Evolutionary conservation across 805 yeast genomes (phyloP).

Genomic region (Metschnikowia anglica): DNA sequence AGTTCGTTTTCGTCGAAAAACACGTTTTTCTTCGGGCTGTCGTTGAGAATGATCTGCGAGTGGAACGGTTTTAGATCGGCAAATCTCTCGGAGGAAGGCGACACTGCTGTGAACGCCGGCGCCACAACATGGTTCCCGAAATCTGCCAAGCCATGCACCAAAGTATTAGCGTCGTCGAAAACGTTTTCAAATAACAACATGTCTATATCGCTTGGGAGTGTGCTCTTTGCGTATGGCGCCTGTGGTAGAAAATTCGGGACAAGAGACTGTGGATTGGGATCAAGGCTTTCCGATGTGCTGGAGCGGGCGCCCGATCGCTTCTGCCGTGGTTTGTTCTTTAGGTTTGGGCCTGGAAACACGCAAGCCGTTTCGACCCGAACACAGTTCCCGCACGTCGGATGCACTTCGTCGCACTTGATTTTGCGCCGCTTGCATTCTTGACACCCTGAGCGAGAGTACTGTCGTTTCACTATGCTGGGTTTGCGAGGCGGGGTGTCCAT

Average conservation of each 20-base stretch:
- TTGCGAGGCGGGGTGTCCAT: slow-evolving; percentile 8
- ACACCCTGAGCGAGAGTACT: slow-evolving; percentile 23
- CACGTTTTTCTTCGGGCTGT: slow-evolving; percentile 14
- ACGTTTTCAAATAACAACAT: slow-evolving; percentile 20
- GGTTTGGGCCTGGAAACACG: slow-evolving; percentile 16
- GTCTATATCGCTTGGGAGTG: slow-evolving; percentile 11
- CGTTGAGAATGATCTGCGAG: slow-evolving; percentile 20
- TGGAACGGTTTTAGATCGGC: slow-evolving; percentile 21
- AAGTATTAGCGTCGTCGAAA: slow-evolving; percentile 21
- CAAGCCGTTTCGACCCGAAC: slow-evolving; percentile 14
- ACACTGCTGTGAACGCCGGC: not conserved
- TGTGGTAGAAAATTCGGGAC: not conserved
- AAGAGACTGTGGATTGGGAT: not conserved
- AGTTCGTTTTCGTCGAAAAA: slow-evolving; percentile 20
- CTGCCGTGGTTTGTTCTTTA: slow-evolving; percentile 13
- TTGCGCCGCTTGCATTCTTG: slow-evolving; percentile 24
- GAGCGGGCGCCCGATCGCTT: not conserved
- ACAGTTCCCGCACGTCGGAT: slow-evolving; percentile 21
- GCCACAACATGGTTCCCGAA: slow-evolving; percentile 16
- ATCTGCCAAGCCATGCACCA: slow-evolving; percentile 21
- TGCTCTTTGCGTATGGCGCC: not conserved
- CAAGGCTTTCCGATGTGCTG: not conserved
- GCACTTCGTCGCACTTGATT: slow-evolving; percentile 22
- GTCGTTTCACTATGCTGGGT: slow-evolving; percentile 16
- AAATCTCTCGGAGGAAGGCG: slow-evolving; percentile 7